Evolutionary conservation across 1,284 basidiomycete genomes (phyloP), one percentile per base, ranked within the genome.

Genomic region (Fomitopsis palustris): DNA sequence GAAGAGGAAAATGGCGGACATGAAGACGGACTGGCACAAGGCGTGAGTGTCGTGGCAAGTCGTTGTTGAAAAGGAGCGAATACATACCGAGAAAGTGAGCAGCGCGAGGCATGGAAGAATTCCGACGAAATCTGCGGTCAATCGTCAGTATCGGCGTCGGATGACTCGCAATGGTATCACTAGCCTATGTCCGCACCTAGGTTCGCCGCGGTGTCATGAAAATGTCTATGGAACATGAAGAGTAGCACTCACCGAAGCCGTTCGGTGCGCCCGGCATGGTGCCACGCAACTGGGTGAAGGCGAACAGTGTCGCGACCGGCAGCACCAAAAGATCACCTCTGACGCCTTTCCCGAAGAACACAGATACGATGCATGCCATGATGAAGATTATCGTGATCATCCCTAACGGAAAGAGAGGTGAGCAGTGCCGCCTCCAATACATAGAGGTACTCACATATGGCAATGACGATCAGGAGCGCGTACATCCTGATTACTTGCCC

Each of bases 101-200:
- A 68, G 56, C 19, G 67, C 65, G 2, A 68, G 59, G 38, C 65
- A 67, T 21, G 67, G 67, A 4, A 68, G 58, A 16, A 69, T 62
- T 3, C 64, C 65, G 33, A 69, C 58, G 41, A 67, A 69, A 57
- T 69, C 66, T 65, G 29, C 4, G 6, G 19, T 10, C 27, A 12
- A 10, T 31, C 2, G 19, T 60, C 10, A 55, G 45, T 19, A 9
- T n/a, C 25, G 19, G 33, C 43, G 31, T 7, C 33, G 17, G 4
- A 7, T 16, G 3, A 16, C 51, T 47, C 12, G 25, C n/a, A n/a
- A n/a, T n/a, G n/a, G n/a, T n/a, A n/a, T n/a, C 21, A 38, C 53
- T 19, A 35, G 62, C 62, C 64, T 31, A 67, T 64, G 53, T 62
- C 60, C 10, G 64, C 65, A 31, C 63, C 65, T 66, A 45, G n/a